Base-by-base conservation (phyloP, 1,284 basidiomycete species). In the Ceratobasidium sp. region DNA sequence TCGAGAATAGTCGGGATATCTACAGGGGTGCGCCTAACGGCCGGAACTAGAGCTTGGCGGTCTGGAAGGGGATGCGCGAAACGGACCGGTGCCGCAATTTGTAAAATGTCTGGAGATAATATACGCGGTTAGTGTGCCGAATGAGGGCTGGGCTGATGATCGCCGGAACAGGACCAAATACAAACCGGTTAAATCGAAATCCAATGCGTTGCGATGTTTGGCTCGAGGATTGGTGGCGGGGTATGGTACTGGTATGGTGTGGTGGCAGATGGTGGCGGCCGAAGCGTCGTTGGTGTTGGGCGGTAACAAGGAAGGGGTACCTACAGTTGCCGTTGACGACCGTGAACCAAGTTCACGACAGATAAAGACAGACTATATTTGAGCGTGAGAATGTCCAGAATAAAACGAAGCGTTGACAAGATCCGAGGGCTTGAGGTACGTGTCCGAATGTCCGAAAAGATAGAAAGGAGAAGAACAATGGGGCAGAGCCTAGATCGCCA, bases 381-480 rank as follows among this genome's bases (percentile, higher is more conserved):
- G 50, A 52, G n/a, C 50, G 50, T 52, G 20, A 52, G 50, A 52
- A 52, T 52, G 6, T 18, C 50, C n/a, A 18, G n/a, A 52, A 52
- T 20, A 18, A n/a, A 20, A 48, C 46, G 20, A 12, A 20, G 18
- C n/a, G 50, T 52, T 16, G 50, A 52, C 50, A n/a, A 52, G 50
- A 52, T 52, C 16, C 50, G 50, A 52, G 50, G 6, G 50, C 50
- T 18, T 6, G 50, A 60, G 33, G 38, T 60, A 33, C 33, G 33
- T 12, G 59, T 38, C 59, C 59, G 59, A 20, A 35, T 10, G 59
- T 60, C 59, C 59, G 33, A 60, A 60, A 6, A 1, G 5, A 60
- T 20, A 64, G 35, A 38, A 64, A 64, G 62, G 62, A 44, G 41
- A 14, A 46, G 62, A 38, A 60, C 62, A 64, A 64, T 41, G 62